These are phyloP conservation scores for Nidularia pulvinata DNA, from an alignment of 768 basidiomycete species.

Conservation along the genomic window DNA sequence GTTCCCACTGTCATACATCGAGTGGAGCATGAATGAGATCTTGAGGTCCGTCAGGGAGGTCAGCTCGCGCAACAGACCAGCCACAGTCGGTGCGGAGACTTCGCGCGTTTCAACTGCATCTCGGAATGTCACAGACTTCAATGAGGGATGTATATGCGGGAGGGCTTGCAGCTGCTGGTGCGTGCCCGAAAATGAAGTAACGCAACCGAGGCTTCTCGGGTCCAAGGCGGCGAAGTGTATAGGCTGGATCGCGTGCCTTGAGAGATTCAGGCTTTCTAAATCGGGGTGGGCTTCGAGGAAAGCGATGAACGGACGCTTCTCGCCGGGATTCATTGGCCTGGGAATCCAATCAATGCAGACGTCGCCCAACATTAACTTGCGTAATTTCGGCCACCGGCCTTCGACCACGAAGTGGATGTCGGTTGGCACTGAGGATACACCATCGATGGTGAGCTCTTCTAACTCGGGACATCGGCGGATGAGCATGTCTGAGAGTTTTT, in stretches of 20 bases:
- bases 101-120: conserved; percentile 71
- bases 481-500: conserved; percentile 72
- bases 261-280: conserved; percentile 50
- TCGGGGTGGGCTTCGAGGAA: conserved; percentile 69
- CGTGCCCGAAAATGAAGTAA: conserved; percentile 67
- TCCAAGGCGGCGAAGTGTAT: conserved; percentile 50
- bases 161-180: conserved; percentile 67
- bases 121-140: conserved; percentile 60
- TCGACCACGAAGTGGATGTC: conserved; percentile 55
- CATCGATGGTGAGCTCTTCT: conserved; percentile 61
- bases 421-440: conserved; percentile 49
- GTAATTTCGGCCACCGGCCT: conserved; percentile 69
- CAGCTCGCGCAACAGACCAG: conserved; percentile 57
- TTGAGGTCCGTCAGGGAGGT: conserved; percentile 56
- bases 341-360: conserved; percentile 59
- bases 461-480: conserved; percentile 62
- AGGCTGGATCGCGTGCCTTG: conserved; percentile 52
- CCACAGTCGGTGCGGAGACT: conserved; percentile 60
- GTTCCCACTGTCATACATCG: conserved; percentile 73
- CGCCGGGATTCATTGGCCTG: conserved; percentile 27
- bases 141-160: conserved; percentile 42
- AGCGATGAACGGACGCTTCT: conserved; percentile 58
- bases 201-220: conserved; percentile 38
- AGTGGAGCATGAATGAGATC: conserved; percentile 69
- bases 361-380: conserved; percentile 62